Conservation (phyloP, 179 eudicot genomes). For the Spinacia oleracea region DNA sequence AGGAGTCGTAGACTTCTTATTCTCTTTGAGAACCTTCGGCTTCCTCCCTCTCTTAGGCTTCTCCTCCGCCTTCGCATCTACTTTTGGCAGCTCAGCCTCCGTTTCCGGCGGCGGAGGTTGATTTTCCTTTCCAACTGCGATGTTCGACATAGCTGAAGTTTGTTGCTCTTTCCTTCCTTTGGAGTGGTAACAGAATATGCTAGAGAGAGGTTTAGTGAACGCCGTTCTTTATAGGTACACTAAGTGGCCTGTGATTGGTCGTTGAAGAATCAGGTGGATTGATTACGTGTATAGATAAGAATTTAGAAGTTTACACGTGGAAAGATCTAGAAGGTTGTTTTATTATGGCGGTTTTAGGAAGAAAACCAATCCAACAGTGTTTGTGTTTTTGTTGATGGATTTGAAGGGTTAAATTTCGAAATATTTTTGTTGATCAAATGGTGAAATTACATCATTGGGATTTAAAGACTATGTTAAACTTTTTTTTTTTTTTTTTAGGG, state of each 20-base stretch:
- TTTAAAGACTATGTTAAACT: not conserved
- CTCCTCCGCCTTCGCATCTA: constrained; percentile 16
- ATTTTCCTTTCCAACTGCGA: constrained; percentile 33
- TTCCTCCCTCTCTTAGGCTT: constrained; percentile 41
- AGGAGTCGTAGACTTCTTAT: constrained; percentile 49
- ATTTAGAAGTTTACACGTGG: constrained; percentile 52
- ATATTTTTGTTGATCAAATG: not conserved
- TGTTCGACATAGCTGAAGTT: constrained; percentile 30
- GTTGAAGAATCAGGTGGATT: constrained; percentile 27
- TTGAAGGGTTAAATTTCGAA: not conserved
- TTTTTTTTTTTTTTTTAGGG: too few species aligned
- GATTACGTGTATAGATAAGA: constrained; percentile 7
- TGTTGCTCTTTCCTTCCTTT: not conserved
- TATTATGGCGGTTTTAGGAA: constrained; percentile 21
- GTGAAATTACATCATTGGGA: not conserved
- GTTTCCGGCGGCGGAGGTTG: constrained; percentile 16
- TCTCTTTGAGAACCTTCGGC: constrained; percentile 34
- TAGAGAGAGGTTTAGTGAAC: not conserved
- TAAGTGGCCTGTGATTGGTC: constrained; percentile 35
- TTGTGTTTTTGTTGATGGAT: constrained; percentile 31
- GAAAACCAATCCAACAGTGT: not conserved
- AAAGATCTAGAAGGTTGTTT: not conserved
- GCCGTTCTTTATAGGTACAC: constrained; percentile 25
- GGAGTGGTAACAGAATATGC: constrained; percentile 11
- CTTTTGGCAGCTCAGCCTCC: constrained; percentile 19